A percentile compares a stretch with the other conserved stretches of the same genome.
Conservation (phyloP, 139 green algal species). For the Chlamydomonas incerta region DNA sequence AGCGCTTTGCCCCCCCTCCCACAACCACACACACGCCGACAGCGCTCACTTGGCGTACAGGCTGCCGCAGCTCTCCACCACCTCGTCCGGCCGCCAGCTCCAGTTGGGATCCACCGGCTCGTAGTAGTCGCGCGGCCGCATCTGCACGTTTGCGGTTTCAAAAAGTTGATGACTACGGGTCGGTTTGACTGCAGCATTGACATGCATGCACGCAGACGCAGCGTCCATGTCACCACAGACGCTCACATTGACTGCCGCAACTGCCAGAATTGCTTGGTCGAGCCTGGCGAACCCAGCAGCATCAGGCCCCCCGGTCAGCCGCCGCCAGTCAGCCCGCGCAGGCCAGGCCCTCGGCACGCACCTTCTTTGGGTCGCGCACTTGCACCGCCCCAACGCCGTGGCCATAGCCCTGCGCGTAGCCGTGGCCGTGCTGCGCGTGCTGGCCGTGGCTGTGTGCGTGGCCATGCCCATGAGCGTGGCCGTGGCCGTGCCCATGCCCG, state of each 20-base stretch:
- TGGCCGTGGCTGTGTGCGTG: not conserved
- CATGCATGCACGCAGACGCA: not conserved
- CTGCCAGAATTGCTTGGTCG: too few relatives aligned
- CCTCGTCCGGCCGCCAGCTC: conserved; percentile 43
- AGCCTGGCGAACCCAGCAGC: too few relatives aligned
- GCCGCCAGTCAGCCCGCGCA: too few relatives aligned
- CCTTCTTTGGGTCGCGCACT: not conserved
- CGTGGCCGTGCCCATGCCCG: not conserved
- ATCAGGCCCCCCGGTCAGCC: too few relatives aligned
- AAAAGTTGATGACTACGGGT: too few relatives aligned
- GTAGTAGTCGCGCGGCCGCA: conserved; percentile 39
- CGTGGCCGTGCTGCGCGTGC: too few relatives aligned
- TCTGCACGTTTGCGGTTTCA: too few relatives aligned
- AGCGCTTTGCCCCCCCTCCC: too few relatives aligned
- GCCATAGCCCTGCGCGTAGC: not conserved
- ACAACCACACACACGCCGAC: not conserved
- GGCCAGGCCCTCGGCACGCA: not conserved
- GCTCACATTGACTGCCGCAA: too few relatives aligned
- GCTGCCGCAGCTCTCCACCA: conserved; percentile 25
- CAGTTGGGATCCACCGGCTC: conserved; percentile 48
- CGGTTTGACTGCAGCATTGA: too few relatives aligned
- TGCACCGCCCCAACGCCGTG: not conserved
- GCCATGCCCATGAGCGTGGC: not conserved
- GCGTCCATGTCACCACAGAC: too few relatives aligned
- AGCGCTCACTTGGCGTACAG: conserved; percentile 42